A percentile compares a stretch with the other conserved stretches of the same genome.
These are phyloP conservation scores for Plasmodium ovale DNA, from an alignment of 169 alveolate genomes.

Conservation along the genomic window DNA sequence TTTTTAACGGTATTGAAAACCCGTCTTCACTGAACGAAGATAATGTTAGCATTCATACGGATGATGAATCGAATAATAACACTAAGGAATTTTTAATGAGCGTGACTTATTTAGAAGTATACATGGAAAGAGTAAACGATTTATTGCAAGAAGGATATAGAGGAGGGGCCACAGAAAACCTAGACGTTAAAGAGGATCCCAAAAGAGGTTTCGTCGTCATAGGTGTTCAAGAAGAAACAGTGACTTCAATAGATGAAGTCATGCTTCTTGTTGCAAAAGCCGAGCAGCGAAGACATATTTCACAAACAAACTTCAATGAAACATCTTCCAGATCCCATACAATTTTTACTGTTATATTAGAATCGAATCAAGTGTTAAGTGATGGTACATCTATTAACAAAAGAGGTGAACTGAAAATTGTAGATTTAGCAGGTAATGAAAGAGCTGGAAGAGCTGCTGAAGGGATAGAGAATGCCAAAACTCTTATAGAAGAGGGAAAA, in stretches of 20 bases:
- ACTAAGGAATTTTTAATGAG: constrained; percentile 87
- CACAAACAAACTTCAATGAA: constrained; percentile 89
- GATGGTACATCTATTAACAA: constrained; percentile 83
- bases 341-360: constrained; percentile 85
- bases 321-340: constrained; percentile 89
- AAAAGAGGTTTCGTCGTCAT: constrained; percentile 88
- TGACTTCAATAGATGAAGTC: constrained; percentile 87
- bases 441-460: constrained; percentile 86
- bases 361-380: constrained; percentile 79
- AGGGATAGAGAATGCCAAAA: constrained; percentile 84
- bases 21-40: constrained; percentile 84
- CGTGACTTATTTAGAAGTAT: constrained; percentile 88
- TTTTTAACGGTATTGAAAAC: constrained; percentile 84
- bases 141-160: constrained; percentile 84
- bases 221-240: constrained; percentile 87
- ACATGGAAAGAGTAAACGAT: constrained; percentile 90
- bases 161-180: constrained; percentile 83
- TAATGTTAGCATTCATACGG: constrained; percentile 79
- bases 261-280: constrained; percentile 84
- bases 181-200: constrained; percentile 90
- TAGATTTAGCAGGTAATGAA: constrained; percentile 86
- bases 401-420: constrained; percentile 83
- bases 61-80: constrained; percentile 82
- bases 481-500: constrained; percentile 83
- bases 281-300: constrained; percentile 87